Conservation (phyloP, 108 stramenopile species). For the Nannochloropsis salina region DNA sequence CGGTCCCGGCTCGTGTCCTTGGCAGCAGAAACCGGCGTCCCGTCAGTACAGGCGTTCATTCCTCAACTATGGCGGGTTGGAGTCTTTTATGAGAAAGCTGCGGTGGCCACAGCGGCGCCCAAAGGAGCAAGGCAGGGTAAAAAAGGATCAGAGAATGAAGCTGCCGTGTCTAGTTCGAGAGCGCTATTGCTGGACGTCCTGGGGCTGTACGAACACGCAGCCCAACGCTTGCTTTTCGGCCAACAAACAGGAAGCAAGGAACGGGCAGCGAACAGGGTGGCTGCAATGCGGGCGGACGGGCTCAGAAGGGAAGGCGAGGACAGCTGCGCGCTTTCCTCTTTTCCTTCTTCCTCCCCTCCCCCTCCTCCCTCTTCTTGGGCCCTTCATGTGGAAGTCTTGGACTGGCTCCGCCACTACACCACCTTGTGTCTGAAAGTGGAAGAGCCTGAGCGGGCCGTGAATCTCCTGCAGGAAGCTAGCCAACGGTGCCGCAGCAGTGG, state of each 20-base stretch:
- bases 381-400: background rate
- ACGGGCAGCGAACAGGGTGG: background rate
- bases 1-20: background rate
- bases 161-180: background rate
- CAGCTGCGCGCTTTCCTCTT: background rate
- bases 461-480: background rate
- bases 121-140: background rate
- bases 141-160: background rate
- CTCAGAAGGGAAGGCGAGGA: too few relatives aligned
- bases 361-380: background rate
- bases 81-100: background rate
- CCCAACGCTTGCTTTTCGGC: background rate
- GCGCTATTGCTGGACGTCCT: background rate
- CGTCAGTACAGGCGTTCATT: background rate
- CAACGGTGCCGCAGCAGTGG: background rate
- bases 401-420: background rate
- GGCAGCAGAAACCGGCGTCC: background rate
- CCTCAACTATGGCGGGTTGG: background rate
- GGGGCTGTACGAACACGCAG: background rate
- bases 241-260: background rate
- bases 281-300: background rate
- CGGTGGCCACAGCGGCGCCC: background rate
- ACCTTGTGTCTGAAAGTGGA: background rate
- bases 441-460: background rate
- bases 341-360: background rate